These are phyloP conservation scores for Neophaeococcomyces aloes DNA, from an alignment of 2,329 filamentous ascomycete genomes.

Conservation along the genomic window DNA sequence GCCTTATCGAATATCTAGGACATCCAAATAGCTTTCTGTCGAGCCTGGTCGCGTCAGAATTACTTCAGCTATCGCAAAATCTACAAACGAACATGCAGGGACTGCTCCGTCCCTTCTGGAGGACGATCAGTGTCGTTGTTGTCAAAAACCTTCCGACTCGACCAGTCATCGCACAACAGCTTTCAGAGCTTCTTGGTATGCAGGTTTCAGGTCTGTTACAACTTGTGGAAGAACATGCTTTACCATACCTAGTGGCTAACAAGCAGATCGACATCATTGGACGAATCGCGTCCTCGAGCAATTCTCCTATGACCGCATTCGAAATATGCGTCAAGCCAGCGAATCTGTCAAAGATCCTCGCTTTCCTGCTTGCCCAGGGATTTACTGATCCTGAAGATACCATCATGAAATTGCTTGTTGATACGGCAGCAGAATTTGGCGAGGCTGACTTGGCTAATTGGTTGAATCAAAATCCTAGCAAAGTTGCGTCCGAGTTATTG, in stretches of 20 bases:
- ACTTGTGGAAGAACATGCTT: constrained; percentile 65
- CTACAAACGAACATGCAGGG: constrained; percentile 53
- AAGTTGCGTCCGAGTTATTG: constrained; percentile 69
- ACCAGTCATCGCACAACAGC: constrained; percentile 69
- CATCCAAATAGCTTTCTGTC: constrained; percentile 70
- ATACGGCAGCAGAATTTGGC: constrained; percentile 61
- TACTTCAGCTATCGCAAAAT: constrained; percentile 60
- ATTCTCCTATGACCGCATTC: constrained; percentile 43
- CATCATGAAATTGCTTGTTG: constrained; percentile 57
- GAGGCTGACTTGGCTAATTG: constrained; percentile 56
- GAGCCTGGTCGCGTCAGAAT: constrained; percentile 69
- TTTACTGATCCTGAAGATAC: constrained; percentile 57
- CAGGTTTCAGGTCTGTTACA: constrained; percentile 64
- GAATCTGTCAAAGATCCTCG: constrained; percentile 50
- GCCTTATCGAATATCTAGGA: constrained; percentile 77
- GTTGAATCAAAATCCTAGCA: constrained; percentile 62
- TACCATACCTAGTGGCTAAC: constrained; percentile 76
- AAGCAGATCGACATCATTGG: constrained; percentile 68
- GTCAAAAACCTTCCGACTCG: constrained; percentile 70
- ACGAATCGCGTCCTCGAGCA: constrained; percentile 63
- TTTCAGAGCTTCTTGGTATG: constrained; percentile 67
- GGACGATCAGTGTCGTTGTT: constrained; percentile 67
- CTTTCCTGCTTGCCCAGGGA: constrained; percentile 47
- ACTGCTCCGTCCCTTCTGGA: constrained; percentile 81
- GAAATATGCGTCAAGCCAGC: constrained; percentile 51